Base-by-base conservation (phyloP, 371 early-diverging fungal genomes). In the Mucor ambiguus region DNA sequence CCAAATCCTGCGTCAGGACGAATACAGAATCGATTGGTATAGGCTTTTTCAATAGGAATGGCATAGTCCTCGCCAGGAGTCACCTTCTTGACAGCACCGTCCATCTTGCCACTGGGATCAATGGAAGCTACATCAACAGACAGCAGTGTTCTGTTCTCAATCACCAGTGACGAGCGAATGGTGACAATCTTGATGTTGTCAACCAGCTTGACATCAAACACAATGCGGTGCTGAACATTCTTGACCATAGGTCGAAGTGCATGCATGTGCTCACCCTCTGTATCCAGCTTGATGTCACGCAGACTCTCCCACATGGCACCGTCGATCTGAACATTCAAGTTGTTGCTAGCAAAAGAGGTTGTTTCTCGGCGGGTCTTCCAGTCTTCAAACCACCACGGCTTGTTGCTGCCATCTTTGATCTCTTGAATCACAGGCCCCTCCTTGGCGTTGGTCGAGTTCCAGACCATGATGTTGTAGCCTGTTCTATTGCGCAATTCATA, bases 301-400 rank as follows among this genome's bases (percentile, higher is more conserved):
- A 96, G 75, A 61, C 94, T 91, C 70, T 97, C 95, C 96, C 97
- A 97, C 61, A 87, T 77, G 2, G 92, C 92, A 29, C 94, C 92
- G 57, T 92, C 86, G 61, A 97, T 84, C 75, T 95, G 96, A 3
- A 97, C 69, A 29, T 92, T 94, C 1, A 98, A 70, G 49, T 85
- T 85, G 69, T 95, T 94, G 44, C 84, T 64, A 71, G 73, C 52
- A 74, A 84, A 63, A 28, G 54, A 52, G 0, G 61, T 60, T 14
- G 58, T 55, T 54, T 97, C 96, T 60, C 97, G 91, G 74, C 90
- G 90, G 55, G 88, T 90, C 52, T 94, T 84, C 98, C 98, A 98
- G 73, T 98, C 96, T 62, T 96, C 97, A 71, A 98, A 98, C 46
- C 94, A 88, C 96, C 97, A 98, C 7, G 94, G 89, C 33, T 94